These are phyloP conservation scores for Coemansia nantahalensis DNA, from an alignment of 192 early-diverging fungal genomes.

Conservation along the genomic window DNA sequence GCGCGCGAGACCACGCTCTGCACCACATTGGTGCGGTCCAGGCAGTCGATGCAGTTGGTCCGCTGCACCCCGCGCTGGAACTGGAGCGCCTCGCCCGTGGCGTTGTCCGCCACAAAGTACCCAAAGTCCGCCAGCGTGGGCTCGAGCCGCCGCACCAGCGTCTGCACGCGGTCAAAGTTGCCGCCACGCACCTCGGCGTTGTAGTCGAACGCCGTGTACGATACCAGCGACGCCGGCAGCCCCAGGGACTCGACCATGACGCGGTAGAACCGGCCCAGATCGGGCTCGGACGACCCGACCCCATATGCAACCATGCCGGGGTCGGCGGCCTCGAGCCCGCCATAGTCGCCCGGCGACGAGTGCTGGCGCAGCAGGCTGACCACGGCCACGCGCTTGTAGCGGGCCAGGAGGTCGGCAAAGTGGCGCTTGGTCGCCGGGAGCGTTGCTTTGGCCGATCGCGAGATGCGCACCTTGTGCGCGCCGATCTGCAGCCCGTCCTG, in stretches of 20 bases:
- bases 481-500: conserved; percentile 83
- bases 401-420: conserved; percentile 66
- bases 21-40: conserved; percentile 88
- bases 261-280: conserved; percentile 68
- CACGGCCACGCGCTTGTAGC: conserved; percentile 74
- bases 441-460: conserved; percentile 77
- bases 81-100: conserved; percentile 56
- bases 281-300: conserved; percentile 54
- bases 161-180: conserved; percentile 69
- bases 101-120: conserved; percentile 68
- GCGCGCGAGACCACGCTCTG: conserved; percentile 71
- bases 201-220: conserved; percentile 80
- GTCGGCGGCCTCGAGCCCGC: conserved; percentile 9
- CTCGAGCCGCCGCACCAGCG: conserved; percentile 57
- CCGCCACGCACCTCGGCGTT: conserved; percentile 75
- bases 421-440: conserved; percentile 77
- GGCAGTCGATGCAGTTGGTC: conserved; percentile 91
- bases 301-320: conserved; percentile 13
- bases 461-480: conserved; percentile 81
- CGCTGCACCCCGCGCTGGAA: conserved; percentile 83
- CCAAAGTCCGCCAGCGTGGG: conserved; percentile 58
- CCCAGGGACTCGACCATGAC: conserved; percentile 51
- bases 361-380: conserved; percentile 77
- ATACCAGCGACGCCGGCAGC: conserved; percentile 47
- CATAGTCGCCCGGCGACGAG: conserved; percentile 24